Conservation (phyloP, 2,329 filamentous ascomycete species). For the Rhinocladiella mackenziei region DNA sequence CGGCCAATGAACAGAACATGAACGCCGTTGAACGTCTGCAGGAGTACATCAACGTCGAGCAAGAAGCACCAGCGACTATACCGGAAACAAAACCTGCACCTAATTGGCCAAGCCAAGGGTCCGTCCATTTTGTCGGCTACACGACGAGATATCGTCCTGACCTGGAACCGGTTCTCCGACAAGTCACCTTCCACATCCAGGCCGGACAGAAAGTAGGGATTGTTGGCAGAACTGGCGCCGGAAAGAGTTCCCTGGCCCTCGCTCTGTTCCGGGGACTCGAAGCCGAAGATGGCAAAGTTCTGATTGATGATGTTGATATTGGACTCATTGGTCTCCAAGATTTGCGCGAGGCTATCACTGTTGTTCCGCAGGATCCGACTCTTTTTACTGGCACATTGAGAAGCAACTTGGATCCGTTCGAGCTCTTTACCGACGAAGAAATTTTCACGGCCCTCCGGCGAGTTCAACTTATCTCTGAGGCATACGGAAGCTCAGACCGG, state of each 20-base stretch:
- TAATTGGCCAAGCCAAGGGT: conserved; percentile 81
- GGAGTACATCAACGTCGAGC: conserved; percentile 94
- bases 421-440: conserved; percentile 80
- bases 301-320: conserved; percentile 90
- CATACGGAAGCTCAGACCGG: conserved; percentile 30
- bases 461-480: conserved; percentile 75
- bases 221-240: conserved; percentile 89
- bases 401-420: conserved; percentile 84
- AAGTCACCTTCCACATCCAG: conserved; percentile 80
- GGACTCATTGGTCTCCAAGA: conserved; percentile 87
- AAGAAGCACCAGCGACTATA: conserved; percentile 76
- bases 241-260: conserved; percentile 90
- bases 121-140: conserved; percentile 84
- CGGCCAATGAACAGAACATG: conserved; percentile 98
- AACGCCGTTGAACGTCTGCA: conserved; percentile 97
- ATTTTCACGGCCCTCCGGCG: conserved; percentile 81
- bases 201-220: conserved; percentile 92
- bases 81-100: conserved; percentile 71
- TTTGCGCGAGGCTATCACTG: conserved; percentile 87
- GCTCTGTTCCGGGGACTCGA: conserved; percentile 92
- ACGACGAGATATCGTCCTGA: conserved; percentile 84
- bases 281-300: conserved; percentile 80
- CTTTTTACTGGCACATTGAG: conserved; percentile 33
- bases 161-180: conserved; percentile 77
- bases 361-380: conserved; percentile 83